Evolutionary conservation across 192 early-diverging fungal species (phyloP), one percentile per base, ranked within the genome.

Genomic region (Pilaira anomala): DNA sequence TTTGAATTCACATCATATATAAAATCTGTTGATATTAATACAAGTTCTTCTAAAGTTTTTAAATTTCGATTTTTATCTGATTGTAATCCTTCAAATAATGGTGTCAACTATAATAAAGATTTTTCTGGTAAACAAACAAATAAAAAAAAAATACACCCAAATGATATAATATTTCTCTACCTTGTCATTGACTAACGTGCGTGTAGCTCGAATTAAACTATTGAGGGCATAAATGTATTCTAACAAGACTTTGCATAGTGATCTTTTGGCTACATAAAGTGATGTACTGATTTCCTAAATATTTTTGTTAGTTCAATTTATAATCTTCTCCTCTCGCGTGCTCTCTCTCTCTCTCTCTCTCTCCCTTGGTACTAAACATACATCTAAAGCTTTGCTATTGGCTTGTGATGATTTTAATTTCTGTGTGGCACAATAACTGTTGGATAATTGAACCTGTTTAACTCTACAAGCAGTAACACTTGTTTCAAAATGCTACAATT

Each of bases 401-500:
- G 63, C 33, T 48, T 44, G 63, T 22, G 28, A 36, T 9, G 33
- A 30, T 56, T 50, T 51, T 30, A 50, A 25, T 18, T 65, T 65
- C 33, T 65, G 63, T 26, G 40, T 30, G 21, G 63, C 28, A 65
- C 63, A 65, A 28, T 65, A 65, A 29, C 25, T 45, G 16, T 28
- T 33, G 3, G 53, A 44, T 42, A 44, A 16, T 26, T 65, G 63
- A 14, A 36, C 42, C 24, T 56, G 36, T 46, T 55, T 54, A n/a
- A 45, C 21, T 41, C 63, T 40, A 24, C 52, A 36, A 18, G 22
- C 28, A 29, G 5, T 56, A 2, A 65, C 16, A 45, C 26, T 40
- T 46, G 26, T 54, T 56, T 56, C 48, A 65, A 56, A 65, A n/a
- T 52, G 24, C 63, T 65, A 65, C 13, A 40, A 40, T 40, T 13